Conservation (phyloP, 257 asterid species). For the Verbena officinalis region DNA sequence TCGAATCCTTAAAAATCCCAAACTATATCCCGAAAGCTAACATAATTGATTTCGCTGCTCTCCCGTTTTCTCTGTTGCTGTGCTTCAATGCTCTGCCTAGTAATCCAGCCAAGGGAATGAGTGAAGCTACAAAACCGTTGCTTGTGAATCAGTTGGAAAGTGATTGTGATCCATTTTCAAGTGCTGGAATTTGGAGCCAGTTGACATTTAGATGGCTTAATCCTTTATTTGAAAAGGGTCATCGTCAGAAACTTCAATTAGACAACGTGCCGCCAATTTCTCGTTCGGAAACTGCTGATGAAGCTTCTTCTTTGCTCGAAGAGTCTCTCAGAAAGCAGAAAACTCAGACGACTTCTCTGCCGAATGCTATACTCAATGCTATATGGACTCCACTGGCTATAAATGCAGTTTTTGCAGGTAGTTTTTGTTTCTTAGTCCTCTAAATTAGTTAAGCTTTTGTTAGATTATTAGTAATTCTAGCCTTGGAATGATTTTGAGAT, state of each 20-base stretch:
- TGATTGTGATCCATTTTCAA: slow-evolving; percentile 47
- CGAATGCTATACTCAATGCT: slow-evolving; percentile 51
- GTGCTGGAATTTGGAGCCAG: slow-evolving; percentile 73
- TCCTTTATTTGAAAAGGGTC: slow-evolving; percentile 70
- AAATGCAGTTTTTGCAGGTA: slow-evolving; percentile 89
- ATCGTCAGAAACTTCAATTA: slow-evolving; percentile 42
- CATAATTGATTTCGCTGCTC: slow-evolving; percentile 49
- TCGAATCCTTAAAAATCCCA: slow-evolving; percentile 31
- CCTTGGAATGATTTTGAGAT: slow-evolving; percentile 2
- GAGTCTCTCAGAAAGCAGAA: slow-evolving; percentile 60
- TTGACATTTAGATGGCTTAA: slow-evolving; percentile 78
- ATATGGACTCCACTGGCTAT: slow-evolving; percentile 51
- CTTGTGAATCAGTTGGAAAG: slow-evolving; percentile 36
- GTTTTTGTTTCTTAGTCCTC: background rate
- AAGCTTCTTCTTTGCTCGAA: slow-evolving; percentile 66
- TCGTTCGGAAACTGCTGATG: slow-evolving; percentile 58
- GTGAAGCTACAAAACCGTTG: slow-evolving; percentile 46
- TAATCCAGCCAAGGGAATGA: slow-evolving; percentile 22
- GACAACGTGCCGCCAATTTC: slow-evolving; percentile 66
- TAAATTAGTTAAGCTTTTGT: slow-evolving; percentile 2
- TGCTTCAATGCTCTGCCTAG: slow-evolving; percentile 40
- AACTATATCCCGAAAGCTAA: slow-evolving; percentile 39
- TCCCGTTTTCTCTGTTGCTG: slow-evolving; percentile 54
- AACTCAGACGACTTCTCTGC: slow-evolving; percentile 42
- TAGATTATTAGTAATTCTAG: slow-evolving; percentile 3